These are phyloP conservation scores for Magnusiomyces clavatus DNA, from an alignment of 1,139 yeast species.

Conservation along the genomic window DNA sequence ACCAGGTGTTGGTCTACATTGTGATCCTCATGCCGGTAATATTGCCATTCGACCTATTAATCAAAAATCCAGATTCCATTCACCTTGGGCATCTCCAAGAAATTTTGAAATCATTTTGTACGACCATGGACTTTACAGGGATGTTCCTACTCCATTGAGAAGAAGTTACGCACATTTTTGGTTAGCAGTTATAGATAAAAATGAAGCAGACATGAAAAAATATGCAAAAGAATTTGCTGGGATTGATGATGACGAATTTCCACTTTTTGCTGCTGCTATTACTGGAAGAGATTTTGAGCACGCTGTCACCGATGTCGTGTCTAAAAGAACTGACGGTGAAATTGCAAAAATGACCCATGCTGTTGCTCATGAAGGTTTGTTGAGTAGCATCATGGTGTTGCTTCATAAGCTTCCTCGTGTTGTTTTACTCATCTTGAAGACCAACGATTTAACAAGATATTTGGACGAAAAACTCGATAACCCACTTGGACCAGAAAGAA, in stretches of 20 bases:
- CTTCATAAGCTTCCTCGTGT: slow-evolving; percentile 77
- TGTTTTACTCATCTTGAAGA: slow-evolving; percentile 77
- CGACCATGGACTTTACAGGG: slow-evolving; percentile 91
- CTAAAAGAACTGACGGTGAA: slow-evolving; percentile 49
- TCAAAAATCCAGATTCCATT: slow-evolving; percentile 16
- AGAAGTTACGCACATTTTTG: slow-evolving; percentile 86
- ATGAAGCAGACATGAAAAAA: slow-evolving; percentile 54
- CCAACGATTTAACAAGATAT: slow-evolving; percentile 86
- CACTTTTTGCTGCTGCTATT: slow-evolving; percentile 83
- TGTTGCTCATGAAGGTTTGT: slow-evolving; percentile 45
- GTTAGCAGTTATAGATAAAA: slow-evolving; percentile 75
- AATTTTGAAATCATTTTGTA: slow-evolving; percentile 88
- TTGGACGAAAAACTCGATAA: slow-evolving; percentile 76
- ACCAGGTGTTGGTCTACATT: slow-evolving; percentile 84
- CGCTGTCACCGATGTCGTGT: slow-evolving; percentile 56
- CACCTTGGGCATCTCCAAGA: slow-evolving; percentile 28
- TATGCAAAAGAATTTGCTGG: slow-evolving; percentile 78
- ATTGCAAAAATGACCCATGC: slow-evolving; percentile 57
- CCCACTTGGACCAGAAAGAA: slow-evolving; percentile 82
- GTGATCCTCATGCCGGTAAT: slow-evolving; percentile 98
- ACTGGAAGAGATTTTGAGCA: slow-evolving; percentile 78
- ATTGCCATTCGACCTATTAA: slow-evolving; percentile 57
- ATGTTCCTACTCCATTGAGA: slow-evolving; percentile 70
- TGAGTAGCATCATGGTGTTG: slow-evolving; percentile 73
- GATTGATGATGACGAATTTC: slow-evolving; percentile 71